Evolutionary conservation across 345 rosid species (phyloP).

Genomic region (Heritiera fomes): DNA sequence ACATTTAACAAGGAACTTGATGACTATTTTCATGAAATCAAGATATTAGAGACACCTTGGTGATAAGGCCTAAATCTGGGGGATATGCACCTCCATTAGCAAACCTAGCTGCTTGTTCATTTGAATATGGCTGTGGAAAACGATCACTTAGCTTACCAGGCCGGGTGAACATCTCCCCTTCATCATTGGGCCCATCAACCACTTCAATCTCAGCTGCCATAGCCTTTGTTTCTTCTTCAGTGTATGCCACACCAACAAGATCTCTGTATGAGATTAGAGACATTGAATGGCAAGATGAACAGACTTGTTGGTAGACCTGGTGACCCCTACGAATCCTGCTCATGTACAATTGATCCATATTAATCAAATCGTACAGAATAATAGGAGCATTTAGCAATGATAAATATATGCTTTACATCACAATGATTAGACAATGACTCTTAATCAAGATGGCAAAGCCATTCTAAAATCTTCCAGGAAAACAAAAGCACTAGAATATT

Average conservation of each 20-base stretch:
- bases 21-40: slow-evolving; percentile 8
- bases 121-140: slow-evolving; percentile 84
- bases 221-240: slow-evolving; percentile 95
- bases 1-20: neutral
- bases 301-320: slow-evolving; percentile 94
- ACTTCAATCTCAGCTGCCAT: slow-evolving; percentile 99
- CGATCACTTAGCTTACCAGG: slow-evolving; percentile 99
- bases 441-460: neutral
- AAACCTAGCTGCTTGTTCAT: slow-evolving; percentile 96
- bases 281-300: slow-evolving; percentile 99
- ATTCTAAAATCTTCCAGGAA: neutral
- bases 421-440: neutral
- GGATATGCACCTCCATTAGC: slow-evolving; percentile 99
- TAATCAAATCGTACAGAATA: neutral
- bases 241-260: slow-evolving; percentile 95
- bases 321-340: slow-evolving; percentile 98
- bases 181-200: slow-evolving; percentile 97
- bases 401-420: neutral
- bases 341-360: neutral
- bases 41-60: slow-evolving; percentile 57
- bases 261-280: slow-evolving; percentile 88
- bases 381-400: neutral
- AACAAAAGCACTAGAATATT: neutral
- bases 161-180: slow-evolving; percentile 97
- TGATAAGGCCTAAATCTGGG: slow-evolving; percentile 95